Evolutionary conservation across 208 protist species (phyloP).

Genomic region (Balamuthia mandrillaris): DNA sequence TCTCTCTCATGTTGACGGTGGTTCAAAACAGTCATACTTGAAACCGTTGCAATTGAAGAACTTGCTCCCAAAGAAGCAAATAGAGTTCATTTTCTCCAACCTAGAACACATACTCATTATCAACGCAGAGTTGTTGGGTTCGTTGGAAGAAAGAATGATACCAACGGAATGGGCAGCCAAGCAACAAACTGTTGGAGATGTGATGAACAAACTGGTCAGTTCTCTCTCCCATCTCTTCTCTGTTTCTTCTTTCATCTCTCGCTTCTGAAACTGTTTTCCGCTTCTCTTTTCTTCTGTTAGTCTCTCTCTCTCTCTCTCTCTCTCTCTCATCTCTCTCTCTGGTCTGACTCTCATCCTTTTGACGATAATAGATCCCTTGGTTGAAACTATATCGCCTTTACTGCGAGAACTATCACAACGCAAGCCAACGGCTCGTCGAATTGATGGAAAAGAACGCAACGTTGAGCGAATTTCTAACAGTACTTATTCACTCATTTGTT

Average conservation of each 20-base stretch:
- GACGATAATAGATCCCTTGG: not conserved
- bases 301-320: too few species aligned
- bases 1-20: not conserved
- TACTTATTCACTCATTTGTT: not conserved
- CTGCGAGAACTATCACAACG: slow-evolving; percentile 26
- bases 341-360: not conserved
- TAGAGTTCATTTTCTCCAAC: slow-evolving; percentile 31
- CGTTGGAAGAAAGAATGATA: slow-evolving; percentile 3
- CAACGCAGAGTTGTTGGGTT: slow-evolving; percentile 10
- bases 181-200: not conserved
- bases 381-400: slow-evolving; percentile 10
- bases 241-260: not conserved
- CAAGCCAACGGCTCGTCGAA: not conserved
- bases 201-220: slow-evolving; percentile 37
- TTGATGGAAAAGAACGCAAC: not conserved
- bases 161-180: not conserved
- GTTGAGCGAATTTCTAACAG: slow-evolving; percentile 9
- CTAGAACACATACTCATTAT: slow-evolving; percentile 32
- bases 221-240: not conserved
- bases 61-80: not conserved
- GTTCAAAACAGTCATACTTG: not conserved
- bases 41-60: slow-evolving; percentile 22
- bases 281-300: too few species aligned
- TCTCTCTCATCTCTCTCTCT: not conserved
- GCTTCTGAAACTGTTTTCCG: not conserved